These are phyloP conservation scores for Dimocarpus longan DNA, from an alignment of 345 rosid genomes.

Conservation along the genomic window DNA sequence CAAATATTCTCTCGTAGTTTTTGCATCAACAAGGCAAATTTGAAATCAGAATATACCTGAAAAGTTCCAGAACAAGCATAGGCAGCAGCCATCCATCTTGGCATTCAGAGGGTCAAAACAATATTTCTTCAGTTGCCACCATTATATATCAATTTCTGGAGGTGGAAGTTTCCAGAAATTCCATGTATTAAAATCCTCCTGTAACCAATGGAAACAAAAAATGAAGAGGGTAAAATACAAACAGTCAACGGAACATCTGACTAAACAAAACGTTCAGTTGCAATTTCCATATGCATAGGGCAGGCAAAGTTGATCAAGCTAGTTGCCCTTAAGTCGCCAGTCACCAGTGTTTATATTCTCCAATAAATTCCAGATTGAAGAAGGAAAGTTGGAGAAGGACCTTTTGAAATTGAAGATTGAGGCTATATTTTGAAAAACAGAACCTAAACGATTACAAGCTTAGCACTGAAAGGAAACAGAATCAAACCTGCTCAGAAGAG, in stretches of 20 bases:
- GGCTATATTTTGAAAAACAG: background rate
- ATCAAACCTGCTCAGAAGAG: conserved; percentile 67
- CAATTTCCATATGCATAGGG: background rate
- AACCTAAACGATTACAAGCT: background rate
- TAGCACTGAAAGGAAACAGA: conserved; percentile 9
- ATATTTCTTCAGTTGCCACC: conserved; percentile 8
- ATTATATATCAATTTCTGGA: conserved; percentile 47
- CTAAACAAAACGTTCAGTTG: background rate
- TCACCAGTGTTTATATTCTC: conserved; percentile 1
- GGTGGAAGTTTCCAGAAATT: conserved; percentile 92
- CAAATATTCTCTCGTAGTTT: background rate
- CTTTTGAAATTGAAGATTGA: background rate
- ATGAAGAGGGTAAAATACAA: conserved; percentile 8
- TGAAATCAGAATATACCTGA: conserved; percentile 19
- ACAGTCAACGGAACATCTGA: background rate
- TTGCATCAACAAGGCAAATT: background rate
- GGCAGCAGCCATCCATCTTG: conserved; percentile 1
- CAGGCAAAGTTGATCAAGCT: background rate
- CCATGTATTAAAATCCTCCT: conserved; percentile 96
- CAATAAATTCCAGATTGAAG: background rate
- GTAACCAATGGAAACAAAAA: conserved; percentile 19
- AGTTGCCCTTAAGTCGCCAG: background rate
- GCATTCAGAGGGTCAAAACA: conserved; percentile 5
- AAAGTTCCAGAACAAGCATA: conserved; percentile 8
- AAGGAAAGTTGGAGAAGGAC: conserved; percentile 1